Base-by-base conservation (phyloP, 2,329 filamentous ascomycete species). In the Hyphodiscus sp. region DNA sequence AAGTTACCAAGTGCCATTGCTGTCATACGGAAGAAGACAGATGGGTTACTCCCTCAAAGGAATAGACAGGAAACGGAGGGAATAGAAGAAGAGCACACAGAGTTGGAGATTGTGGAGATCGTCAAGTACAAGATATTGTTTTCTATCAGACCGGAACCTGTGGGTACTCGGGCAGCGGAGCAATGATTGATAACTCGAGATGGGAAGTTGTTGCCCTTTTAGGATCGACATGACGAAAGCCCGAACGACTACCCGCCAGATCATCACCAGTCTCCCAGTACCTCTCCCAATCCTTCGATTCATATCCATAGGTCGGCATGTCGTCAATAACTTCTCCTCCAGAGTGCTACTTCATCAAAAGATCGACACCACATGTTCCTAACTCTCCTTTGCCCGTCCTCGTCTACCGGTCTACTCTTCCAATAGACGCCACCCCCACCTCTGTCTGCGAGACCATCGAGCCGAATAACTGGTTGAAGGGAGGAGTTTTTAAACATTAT, bases 101-200 rank as follows among this genome's bases (percentile, higher is more conserved):
- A 85, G 52, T 68, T 96, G 50, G 91, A 96, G 72, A 80, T 97
- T 59, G 83, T 91, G 49, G 92, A 96, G 70, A 82, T 97, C 62
- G 78, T 97, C 59, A 87, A 85, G 74, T 87, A 86, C 68, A 96
- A 95, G 74, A 74, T 97, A 61, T 73, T 95, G 45, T 97, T 97
- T 71, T 85, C 86, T 18, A 80, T 80, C 56, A 78, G 92, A 46
- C 92, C 92, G 5, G 92, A 97, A 71, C 92, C 92, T 45, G 87
- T 96, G 51, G 82, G 83, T 13, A 60, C 64, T 33, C 55, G 47
- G 45, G 53, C 45, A 38, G 49, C 49, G 30, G 51, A 33, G 13
- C 51, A 51, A 43, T 54, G 49, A 57, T 13, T 18, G 33, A 38
- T 38, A 38, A 6, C 33, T 38, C 5, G 16, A n/a, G 18, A 47